Evolutionary conservation across 805 yeast species (phyloP).

Genomic region (Candida peoriensis): DNA sequence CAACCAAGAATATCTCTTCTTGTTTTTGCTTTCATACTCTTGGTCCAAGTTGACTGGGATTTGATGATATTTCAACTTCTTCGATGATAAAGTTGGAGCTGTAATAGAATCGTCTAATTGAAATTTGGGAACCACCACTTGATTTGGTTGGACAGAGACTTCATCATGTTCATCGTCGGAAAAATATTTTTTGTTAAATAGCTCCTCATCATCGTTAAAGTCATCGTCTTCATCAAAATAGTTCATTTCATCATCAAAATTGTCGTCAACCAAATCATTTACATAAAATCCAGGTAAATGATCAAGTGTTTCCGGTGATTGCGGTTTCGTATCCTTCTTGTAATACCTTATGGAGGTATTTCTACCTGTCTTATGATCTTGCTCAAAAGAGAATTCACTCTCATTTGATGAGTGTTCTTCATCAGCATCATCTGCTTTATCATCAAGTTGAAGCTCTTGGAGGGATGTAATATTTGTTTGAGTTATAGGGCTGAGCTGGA

Average conservation of each 20-base stretch:
- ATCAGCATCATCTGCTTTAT: background rate
- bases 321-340: slow-evolving; percentile 26
- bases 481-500: no score
- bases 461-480: no score
- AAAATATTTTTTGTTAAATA: slow-evolving; percentile 24
- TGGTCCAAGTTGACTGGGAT: slow-evolving; percentile 31
- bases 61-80: slow-evolving; percentile 34
- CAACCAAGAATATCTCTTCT: slow-evolving; percentile 25
- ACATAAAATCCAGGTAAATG: slow-evolving; percentile 30
- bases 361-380: slow-evolving; percentile 40
- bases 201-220: slow-evolving; percentile 29
- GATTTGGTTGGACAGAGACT: no score
- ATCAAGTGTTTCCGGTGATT: slow-evolving; percentile 8
- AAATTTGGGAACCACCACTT: background rate
- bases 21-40: slow-evolving; percentile 19
- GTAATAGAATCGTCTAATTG: background rate
- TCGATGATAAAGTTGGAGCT: slow-evolving; percentile 3
- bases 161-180: slow-evolving; percentile 20
- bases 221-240: slow-evolving; percentile 31
- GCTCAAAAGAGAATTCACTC: slow-evolving; percentile 47
- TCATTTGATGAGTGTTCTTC: slow-evolving; percentile 7
- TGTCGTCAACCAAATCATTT: slow-evolving; percentile 36
- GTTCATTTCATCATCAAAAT: slow-evolving; percentile 38
- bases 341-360: slow-evolving; percentile 51
- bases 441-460: no score